phyloP scores from a whole-genome alignment of 495 filamentous ascomycete genomes.

The Penicillium robsamsonii region DNA sequence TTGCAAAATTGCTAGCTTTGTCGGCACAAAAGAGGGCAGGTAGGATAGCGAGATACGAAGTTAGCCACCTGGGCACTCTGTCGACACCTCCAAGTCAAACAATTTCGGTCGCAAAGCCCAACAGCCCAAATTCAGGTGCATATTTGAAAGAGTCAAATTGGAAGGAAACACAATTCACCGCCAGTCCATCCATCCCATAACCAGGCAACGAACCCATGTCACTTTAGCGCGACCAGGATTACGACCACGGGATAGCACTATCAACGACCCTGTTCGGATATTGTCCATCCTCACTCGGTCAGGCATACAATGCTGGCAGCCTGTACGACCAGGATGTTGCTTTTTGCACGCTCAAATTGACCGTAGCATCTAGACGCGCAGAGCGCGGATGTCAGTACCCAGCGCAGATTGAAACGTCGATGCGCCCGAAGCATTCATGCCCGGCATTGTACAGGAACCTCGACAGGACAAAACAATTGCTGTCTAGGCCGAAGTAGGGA shows the following conservation, averaged over 20 bases:
- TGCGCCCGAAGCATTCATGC: conserved; percentile 1
- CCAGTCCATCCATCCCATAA: conserved; percentile 8
- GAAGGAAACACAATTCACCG: conserved; percentile 13
- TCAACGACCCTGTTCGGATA: conserved; percentile 3
- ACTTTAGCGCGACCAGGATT: not conserved
- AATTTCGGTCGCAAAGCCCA: not conserved
- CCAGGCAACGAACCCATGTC: conserved; percentile 2
- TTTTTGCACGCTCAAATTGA: not conserved
- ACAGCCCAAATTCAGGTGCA: not conserved
- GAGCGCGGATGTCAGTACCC: conserved; percentile 8
- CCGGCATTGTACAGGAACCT: conserved; percentile 1
- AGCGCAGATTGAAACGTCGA: conserved; percentile 7
- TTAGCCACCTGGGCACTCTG: not conserved
- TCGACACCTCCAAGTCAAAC: not conserved
- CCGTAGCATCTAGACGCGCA: conserved; percentile 4
- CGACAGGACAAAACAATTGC: conserved; percentile 8
- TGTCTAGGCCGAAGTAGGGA: not conserved
- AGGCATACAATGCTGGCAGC: not conserved
- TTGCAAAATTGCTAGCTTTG: not conserved
- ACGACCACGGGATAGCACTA: not conserved
- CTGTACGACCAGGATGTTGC: not conserved
- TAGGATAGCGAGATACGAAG: not conserved
- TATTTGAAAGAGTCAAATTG: not conserved
- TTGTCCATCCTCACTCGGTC: not conserved
- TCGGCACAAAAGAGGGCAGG: not conserved